These are phyloP conservation scores for Spathaspora passalidarum DNA, from an alignment of 805 yeast genomes.

Conservation along the genomic window DNA sequence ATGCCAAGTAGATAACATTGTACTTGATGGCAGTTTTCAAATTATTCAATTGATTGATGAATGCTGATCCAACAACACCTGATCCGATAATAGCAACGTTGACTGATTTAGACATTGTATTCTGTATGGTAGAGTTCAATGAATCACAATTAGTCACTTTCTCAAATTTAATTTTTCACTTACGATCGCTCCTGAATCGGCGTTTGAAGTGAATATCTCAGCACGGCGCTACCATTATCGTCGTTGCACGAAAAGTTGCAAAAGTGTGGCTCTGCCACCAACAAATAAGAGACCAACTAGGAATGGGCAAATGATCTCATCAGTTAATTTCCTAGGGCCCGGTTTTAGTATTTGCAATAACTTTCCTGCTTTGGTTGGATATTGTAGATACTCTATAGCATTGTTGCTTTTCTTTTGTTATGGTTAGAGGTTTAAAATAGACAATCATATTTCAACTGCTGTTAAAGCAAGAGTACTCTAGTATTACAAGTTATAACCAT, in stretches of 20 bases:
- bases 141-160: neutral
- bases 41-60: slow-evolving; percentile 72
- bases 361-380: too few species aligned
- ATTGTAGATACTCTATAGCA: too few species aligned
- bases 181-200: neutral
- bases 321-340: too few species aligned
- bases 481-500: too few species aligned
- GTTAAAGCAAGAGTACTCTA: too few species aligned
- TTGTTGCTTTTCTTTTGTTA: too few species aligned
- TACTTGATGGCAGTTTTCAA: slow-evolving; percentile 61
- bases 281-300: too few species aligned
- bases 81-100: slow-evolving; percentile 59
- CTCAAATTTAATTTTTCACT: neutral
- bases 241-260: neutral
- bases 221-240: neutral
- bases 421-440: too few species aligned
- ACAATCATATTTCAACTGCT: too few species aligned
- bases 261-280: neutral
- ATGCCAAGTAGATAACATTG: slow-evolving; percentile 77
- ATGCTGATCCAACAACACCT: slow-evolving; percentile 94
- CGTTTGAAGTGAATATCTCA: neutral
- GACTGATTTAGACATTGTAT: slow-evolving; percentile 30
- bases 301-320: too few species aligned
- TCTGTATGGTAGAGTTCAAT: neutral
- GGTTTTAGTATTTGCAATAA: too few species aligned